phyloP scores from a whole-genome alignment of 2,329 filamentous ascomycete genomes.

The Elsinoe ampelina region DNA sequence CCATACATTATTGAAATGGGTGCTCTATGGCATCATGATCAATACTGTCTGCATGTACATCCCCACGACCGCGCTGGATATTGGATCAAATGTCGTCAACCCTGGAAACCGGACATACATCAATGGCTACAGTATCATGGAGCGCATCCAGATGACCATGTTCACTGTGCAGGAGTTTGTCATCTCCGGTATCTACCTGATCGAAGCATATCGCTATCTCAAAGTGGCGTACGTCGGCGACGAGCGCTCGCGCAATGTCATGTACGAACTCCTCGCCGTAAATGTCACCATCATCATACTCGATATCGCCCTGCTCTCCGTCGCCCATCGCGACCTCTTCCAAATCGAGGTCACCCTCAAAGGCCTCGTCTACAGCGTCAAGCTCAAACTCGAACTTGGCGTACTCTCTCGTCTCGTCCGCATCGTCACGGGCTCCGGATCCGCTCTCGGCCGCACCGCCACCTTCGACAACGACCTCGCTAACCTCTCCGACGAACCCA shows the following conservation, averaged over 20 bases:
- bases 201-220: conserved; percentile 17
- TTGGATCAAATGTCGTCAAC: conserved; percentile 37
- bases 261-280: conserved; percentile 30
- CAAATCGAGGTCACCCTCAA: conserved; percentile 32
- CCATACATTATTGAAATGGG: conserved; percentile 37
- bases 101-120: conserved; percentile 23
- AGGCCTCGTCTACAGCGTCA: conserved; percentile 24
- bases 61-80: conserved; percentile 47
- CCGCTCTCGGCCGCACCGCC: conserved; percentile 6
- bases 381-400: conserved; percentile 24
- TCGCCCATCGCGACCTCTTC: conserved; percentile 26
- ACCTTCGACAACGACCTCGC: conserved; percentile 13
- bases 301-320: conserved; percentile 28
- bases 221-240: conserved; percentile 13
- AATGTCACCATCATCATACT: conserved; percentile 31
- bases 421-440: conserved; percentile 16
- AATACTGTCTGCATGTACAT: conserved; percentile 46
- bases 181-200: conserved; percentile 25
- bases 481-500: conserved; percentile 10
- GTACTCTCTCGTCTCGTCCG: conserved; percentile 23
- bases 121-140: conserved; percentile 33
- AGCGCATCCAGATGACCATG: conserved; percentile 37
- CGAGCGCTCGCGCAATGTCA: conserved; percentile 21
- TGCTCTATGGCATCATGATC: conserved; percentile 49
- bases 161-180: conserved; percentile 34